Base-by-base conservation (phyloP, 495 filamentous ascomycete genomes). In the Xylaria palmicola region DNA sequence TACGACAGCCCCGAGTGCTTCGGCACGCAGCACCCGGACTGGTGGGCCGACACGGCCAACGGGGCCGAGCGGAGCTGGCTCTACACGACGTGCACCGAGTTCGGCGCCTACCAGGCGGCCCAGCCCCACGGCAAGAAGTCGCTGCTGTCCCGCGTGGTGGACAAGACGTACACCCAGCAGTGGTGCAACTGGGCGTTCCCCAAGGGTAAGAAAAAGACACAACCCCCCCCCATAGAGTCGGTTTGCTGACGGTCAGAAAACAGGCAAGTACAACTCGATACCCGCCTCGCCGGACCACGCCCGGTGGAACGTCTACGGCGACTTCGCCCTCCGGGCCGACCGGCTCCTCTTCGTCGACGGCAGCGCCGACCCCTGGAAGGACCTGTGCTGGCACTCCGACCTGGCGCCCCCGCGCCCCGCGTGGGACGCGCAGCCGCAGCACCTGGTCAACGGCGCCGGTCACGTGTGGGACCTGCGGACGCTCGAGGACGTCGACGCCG, bases 131-230 rank as follows among this genome's bases (percentile, higher is more conserved):
- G 62, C 8, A 68, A 71, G 22, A 72, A 71, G n/a, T 70, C 71
- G 22, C 48, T 80, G 10, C 66, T 80, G 19, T 75, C 72, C 22
- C 62, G 70, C 4, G 72, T 74, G 5, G 48, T 80, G 13, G 67
- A 78, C 56, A 68, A 72, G 12, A 65, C 72, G 49, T 80, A 80
- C 61, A 80, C 77, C 45, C 76, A 77, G 63, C 68, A 78, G 65
- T 80, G 77, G 77, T 80, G 77, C 51, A 68, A 64, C 40, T 80
- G 77, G 77, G 72, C 74, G 6, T 79, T 79, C 60, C 71, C 75
- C 13, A 48, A 37, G 13, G 55, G 55, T 47, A 47, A 45, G 54
- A 32, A 9, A 15, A 24, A 2, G 2, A 4, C 36, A 7, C 9
- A 2, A 19, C 30, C 17, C 36, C 2, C 17, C 3, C 32, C 8